Base-by-base conservation (phyloP, 2,329 filamentous ascomycete genomes). In the Trichophyton schoenleinii region DNA sequence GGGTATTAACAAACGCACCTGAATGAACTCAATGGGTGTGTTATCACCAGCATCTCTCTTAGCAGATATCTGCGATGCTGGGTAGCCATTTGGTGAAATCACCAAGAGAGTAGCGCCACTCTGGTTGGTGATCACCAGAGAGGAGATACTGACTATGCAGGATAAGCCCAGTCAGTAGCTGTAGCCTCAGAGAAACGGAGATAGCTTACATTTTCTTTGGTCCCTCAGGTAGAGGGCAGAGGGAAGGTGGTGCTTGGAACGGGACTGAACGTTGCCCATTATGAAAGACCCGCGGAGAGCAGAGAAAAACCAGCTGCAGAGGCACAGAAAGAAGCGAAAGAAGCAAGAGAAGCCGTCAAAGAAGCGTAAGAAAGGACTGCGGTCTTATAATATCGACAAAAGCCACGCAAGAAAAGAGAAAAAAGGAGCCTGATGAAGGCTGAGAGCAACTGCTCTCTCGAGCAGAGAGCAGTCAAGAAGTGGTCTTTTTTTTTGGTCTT, bases 201-300 rank as follows among this genome's bases (percentile, higher is more conserved):
- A 62, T 59, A 36, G 28, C 87, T 72, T 81, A 97, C 94, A 85
- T 81, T 91, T 86, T 73, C 84, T 89, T 80, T 96, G 94, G 73
- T 99, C 94, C 78, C 88, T 87, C 72, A 97, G 80, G 74, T 88
- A 95, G 73, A 97, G 79, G 69, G 84, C 77, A 38, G 9, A 38
- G 13, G 34, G 11, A 38, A 13, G 1, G 28, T 6, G 6, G 65
- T 96, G 91, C 69, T 95, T 91, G 70, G 87, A 85, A 76, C 86
- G 88, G 80, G 91, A 96, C 74, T 85, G 87, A 76, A 96, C 86
- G 79, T 88, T 91, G 72, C 94, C 94, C 94, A 99, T 99, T 74
- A 76, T 82, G 77, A 55, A 44, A n/a, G 28, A 55, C 11, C 28
- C 6, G 15, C 52, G 28, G 13, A 34, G 7, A 22, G 11, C 22